Evolutionary conservation across 768 basidiomycete species (phyloP), one percentile per base, ranked within the genome.

Genomic region (Harrya chromipes): DNA sequence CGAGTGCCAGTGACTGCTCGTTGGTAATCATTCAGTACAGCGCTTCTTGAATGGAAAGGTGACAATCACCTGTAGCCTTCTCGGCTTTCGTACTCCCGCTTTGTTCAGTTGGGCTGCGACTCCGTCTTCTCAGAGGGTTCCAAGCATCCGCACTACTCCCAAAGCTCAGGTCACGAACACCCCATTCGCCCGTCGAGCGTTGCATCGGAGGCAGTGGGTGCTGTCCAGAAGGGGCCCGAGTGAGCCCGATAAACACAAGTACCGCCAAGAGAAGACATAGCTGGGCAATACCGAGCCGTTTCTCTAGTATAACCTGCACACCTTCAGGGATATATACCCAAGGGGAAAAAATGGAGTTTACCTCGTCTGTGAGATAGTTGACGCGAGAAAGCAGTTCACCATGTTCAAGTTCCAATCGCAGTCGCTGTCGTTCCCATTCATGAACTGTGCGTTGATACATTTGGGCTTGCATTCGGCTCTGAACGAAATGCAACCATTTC

Each of bases 281-380:
- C 60, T 98, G 94, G 0, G 87, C 88, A 19, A 97, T 82, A 3
- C 93, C 86, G 0, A 97, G 79, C 2, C 92, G 84, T 59, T 95
- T 94, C 68, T 97, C 94, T 43, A 94, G 77, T 1, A 85, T 72
- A 27, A 97, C 82, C 90, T 95, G 47, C 5, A 27, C 40, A 26
- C 12, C 23, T 35, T 46, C 45, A 61, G 40, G 31, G 45, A 9
- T 13, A 37, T 26, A 14, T n/a, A 7, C 11, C 9, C 14, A n/a
- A 11, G 8, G 10, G 24, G 14, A 37, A 6, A 26, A 14, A 39
- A 46, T 27, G 23, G 50, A 35, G 51, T 65, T 20, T 36, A 94
- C 92, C 80, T 97, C 94, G 43, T 88, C 84, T 0, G 86, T 76
- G 10, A 98, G 79, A 55, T 82, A 74, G 44, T 88, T 83, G 8